Conservation (phyloP, 2,329 filamentous ascomycete genomes). For the Cercospora citrullina region DNA sequence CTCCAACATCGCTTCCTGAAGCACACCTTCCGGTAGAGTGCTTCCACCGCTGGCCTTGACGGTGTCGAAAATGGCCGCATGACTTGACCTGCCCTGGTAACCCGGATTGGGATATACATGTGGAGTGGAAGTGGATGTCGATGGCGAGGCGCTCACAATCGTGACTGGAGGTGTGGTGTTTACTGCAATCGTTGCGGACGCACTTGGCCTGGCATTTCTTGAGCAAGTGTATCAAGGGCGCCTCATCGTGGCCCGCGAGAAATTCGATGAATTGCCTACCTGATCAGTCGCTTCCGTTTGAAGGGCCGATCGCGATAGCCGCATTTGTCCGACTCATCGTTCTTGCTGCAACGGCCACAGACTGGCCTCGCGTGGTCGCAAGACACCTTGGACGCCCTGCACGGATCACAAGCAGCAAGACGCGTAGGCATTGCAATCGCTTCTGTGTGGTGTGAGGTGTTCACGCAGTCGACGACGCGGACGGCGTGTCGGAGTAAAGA, state of each 20-base stretch:
- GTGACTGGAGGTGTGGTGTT: conserved; percentile 11
- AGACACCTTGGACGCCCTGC: conserved; percentile 34
- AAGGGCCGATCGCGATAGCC: conserved; percentile 36
- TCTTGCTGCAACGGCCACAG: conserved; percentile 32
- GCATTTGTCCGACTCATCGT: conserved; percentile 27
- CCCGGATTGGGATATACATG: conserved; percentile 40
- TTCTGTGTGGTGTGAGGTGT: neutral
- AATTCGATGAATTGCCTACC: neutral
- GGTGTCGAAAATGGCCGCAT: conserved; percentile 38
- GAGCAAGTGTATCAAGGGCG: neutral
- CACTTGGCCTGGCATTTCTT: neutral
- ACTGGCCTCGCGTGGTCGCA: conserved; percentile 35
- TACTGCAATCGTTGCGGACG: conserved; percentile 5
- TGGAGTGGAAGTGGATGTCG: conserved; percentile 13
- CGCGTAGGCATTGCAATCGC: conserved; percentile 15
- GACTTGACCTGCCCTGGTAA: conserved; percentile 38
- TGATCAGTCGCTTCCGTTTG: conserved; percentile 26
- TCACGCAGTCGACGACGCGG: neutral
- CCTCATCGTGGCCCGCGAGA: neutral
- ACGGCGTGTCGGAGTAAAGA: conserved; percentile 1
- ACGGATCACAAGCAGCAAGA: conserved; percentile 37
- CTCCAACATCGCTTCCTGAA: conserved; percentile 4
- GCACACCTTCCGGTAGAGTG: conserved; percentile 2
- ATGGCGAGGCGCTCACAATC: conserved; percentile 15
- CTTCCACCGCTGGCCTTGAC: conserved; percentile 27